Base-by-base conservation (phyloP, 2,329 filamentous ascomycete genomes). In the Phyllosticta citribraziliensis region DNA sequence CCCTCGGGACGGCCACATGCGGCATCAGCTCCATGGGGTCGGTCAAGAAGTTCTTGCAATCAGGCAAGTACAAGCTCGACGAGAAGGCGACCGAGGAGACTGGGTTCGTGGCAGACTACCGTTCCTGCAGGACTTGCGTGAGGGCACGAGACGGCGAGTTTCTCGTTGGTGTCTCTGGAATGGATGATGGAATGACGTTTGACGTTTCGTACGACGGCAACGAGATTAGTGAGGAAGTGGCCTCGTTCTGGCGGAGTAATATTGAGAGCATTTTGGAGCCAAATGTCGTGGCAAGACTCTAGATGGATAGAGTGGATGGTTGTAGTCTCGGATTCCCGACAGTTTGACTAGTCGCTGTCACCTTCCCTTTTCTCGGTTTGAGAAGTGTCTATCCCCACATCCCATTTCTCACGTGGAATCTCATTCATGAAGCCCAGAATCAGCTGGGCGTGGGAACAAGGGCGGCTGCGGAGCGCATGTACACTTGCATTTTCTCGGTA, bases 81-180 rank as follows among this genome's bases (percentile, higher is more conserved):
- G 67, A 72, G 5, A 71, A 72, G 9, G 62, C 66, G 0, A 70
- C 73, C 17, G 70, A 78, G 52, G 67, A 63, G 53, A 64, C 65
- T 0, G 72, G 71, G 0, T 75, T 79, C 55, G 73, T 68, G 6
- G 76, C 72, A 2, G 74, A 78, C 63, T 52, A 56, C 27, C 11
- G 2, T 10, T 20, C 55, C 30, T 52, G 50, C 24, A 40, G 58
- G 12, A 61, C 58, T n/a, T 72, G 71, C 11, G 77, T 80, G 9
- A 66, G 78, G 35, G 75, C 76, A 2, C 67, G 78, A 27, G 76
- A 79, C 6, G 71, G 74, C 3, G 78, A 80, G 66, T 80, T 79
- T 60, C 60, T 80, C 61, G 67, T 79, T 1, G 76, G 75, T 0
- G 74, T 75, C 47, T 73, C 67, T 27, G 74, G 75, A 0, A 65